These are phyloP conservation scores for Colletotrichum falcatum DNA, from an alignment of 2,329 filamentous ascomycete genomes.

Conservation along the genomic window DNA sequence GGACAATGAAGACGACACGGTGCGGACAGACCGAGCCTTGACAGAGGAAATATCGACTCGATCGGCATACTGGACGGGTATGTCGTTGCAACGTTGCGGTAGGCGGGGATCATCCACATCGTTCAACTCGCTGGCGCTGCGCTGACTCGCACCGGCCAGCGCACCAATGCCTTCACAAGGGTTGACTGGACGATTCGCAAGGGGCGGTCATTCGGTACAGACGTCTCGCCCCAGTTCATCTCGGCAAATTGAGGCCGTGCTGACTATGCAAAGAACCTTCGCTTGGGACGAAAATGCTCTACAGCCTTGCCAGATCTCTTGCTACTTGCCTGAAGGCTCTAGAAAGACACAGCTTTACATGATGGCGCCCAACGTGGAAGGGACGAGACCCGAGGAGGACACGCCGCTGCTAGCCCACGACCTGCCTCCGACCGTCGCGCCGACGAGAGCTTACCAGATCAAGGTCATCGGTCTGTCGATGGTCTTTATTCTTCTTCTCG, in stretches of 20 bases:
- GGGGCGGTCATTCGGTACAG: neutral
- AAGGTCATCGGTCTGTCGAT: slow-evolving; percentile 50
- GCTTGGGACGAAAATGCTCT: no score
- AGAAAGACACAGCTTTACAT: neutral
- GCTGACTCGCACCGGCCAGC: slow-evolving; percentile 26
- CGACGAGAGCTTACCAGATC: slow-evolving; percentile 46
- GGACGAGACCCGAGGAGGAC: slow-evolving; percentile 26
- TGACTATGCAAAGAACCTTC: no score
- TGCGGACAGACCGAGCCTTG: slow-evolving; percentile 10
- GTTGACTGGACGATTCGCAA: neutral
- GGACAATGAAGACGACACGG: slow-evolving; percentile 11
- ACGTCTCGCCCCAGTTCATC: neutral
- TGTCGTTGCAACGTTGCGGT: neutral
- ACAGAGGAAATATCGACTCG: neutral
- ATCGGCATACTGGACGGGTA: neutral
- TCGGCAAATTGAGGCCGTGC: neutral
- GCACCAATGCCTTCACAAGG: neutral
- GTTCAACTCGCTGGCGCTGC: neutral
- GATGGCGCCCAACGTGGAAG: slow-evolving; percentile 25
- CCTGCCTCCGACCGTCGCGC: slow-evolving; percentile 39
- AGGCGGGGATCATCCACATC: neutral
- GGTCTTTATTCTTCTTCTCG: slow-evolving; percentile 57
- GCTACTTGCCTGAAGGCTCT: neutral
- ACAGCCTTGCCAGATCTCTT: neutral
- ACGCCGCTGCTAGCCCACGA: slow-evolving; percentile 41